Percentiles rank a stretch among this genome's conserved stretches.
These are phyloP conservation scores for Diospyros kaki DNA, from an alignment of 148 eudicot species.

Conservation along the genomic window DNA sequence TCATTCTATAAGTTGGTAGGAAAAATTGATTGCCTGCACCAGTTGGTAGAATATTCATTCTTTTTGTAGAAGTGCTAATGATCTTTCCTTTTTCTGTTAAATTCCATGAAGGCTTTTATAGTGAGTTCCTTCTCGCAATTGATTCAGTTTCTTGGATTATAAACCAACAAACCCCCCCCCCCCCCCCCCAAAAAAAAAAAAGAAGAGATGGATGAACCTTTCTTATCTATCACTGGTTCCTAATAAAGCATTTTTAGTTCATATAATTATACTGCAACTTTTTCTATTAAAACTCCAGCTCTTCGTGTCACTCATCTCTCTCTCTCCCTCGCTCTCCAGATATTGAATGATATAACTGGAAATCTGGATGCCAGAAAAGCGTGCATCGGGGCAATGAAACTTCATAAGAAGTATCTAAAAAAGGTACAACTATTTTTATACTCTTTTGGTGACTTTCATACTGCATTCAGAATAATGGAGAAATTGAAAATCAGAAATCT, in stretches of 20 bases:
- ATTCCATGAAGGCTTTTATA: background rate
- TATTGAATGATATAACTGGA: conserved; percentile 78
- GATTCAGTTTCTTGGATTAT: background rate
- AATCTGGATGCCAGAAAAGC: conserved; percentile 84
- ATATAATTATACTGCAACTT: background rate
- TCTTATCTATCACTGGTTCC: background rate
- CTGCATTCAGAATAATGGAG: background rate
- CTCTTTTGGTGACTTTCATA: background rate
- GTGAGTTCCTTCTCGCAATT: background rate
- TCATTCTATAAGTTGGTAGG: background rate
- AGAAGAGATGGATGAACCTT: too few species aligned
- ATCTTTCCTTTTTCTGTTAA: background rate
- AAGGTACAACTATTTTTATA: conserved; percentile 41
- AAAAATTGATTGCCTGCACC: background rate
- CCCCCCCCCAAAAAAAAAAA: too few species aligned
- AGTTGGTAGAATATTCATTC: background rate
- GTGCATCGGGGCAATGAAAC: conserved; percentile 81
- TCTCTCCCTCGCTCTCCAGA: conserved; percentile 34
- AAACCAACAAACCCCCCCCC: too few species aligned
- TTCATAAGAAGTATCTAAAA: conserved; percentile 82
- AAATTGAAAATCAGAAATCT: background rate
- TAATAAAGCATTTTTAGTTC: background rate
- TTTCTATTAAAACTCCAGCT: background rate
- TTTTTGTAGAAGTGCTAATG: background rate
- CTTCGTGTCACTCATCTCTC: background rate